A percentile compares a stretch with the other conserved stretches of the same genome.
These are phyloP conservation scores for Fomitopsis pulvina DNA, from an alignment of 768 basidiomycete genomes.

Conservation along the genomic window DNA sequence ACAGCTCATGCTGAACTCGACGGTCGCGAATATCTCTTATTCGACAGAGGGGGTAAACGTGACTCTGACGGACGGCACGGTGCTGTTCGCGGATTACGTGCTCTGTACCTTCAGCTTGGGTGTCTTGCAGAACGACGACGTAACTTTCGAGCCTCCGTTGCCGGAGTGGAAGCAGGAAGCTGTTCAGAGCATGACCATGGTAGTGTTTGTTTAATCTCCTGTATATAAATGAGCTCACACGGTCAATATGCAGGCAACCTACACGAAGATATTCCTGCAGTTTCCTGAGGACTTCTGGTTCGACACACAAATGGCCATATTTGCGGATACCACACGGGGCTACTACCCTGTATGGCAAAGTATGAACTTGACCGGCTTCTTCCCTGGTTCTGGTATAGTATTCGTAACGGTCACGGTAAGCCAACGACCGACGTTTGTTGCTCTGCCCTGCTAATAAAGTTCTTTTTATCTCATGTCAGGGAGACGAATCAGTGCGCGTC, in stretches of 20 bases:
- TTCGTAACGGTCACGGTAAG: conserved; percentile 45
- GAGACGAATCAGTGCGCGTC: conserved; percentile 50
- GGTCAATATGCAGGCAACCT: conserved; percentile 35
- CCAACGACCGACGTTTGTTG: background rate
- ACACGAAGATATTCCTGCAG: conserved; percentile 64
- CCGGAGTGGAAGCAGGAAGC: conserved; percentile 62
- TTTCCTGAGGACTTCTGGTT: conserved; percentile 60
- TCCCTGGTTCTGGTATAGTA: conserved; percentile 53
- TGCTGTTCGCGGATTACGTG: conserved; percentile 47
- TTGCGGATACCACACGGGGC: conserved; percentile 52
- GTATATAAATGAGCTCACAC: background rate
- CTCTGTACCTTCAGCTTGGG: conserved; percentile 64
- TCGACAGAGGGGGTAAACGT: conserved; percentile 40
- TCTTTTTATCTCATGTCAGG: conserved; percentile 25
- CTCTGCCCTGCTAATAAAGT: background rate
- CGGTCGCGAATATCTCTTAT: conserved; percentile 43
- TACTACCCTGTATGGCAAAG: conserved; percentile 65
- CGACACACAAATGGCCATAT: conserved; percentile 47
- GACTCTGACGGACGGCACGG: conserved; percentile 35
- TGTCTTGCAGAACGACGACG: conserved; percentile 58
- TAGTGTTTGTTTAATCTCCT: conserved; percentile 7
- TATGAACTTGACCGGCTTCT: conserved; percentile 49
- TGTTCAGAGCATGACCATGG: conserved; percentile 58
- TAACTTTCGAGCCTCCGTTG: conserved; percentile 45
- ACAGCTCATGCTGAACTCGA: conserved; percentile 44